Evolutionary conservation across 2,329 filamentous ascomycete genomes (phyloP), one percentile per base, ranked within the genome.

Genomic region (Colletotrichum euphorbiae): DNA sequence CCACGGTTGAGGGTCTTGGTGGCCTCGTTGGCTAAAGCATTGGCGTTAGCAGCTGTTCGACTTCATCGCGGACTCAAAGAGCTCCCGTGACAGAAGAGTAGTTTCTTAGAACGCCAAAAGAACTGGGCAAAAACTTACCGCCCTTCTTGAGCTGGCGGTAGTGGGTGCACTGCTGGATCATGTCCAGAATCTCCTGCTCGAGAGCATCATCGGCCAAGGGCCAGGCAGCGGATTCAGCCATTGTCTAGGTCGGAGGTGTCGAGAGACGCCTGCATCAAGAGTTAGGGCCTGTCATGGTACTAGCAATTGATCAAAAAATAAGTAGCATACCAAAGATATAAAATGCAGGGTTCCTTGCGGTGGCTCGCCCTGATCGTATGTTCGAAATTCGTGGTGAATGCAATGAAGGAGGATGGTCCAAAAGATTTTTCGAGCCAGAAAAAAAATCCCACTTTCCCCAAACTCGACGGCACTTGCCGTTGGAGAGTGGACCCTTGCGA

Each of bases 1-100:
- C 95, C 94, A 74, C 95, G 91, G 85, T 96, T 97, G 57, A 97
- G 87, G 1, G 93, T 92, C 86, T 97, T 97, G 77, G 93, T 97
- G 42, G 89, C 84, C 80, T 71, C 61, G 61, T 67, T 69, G 45
- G 52, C 54, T 59, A 57, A 40, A 46, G 6, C 48, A 48, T 12
- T 60, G 13, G 36, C 12, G 55, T 38, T 31, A 60, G 60, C 58
- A 17, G 48, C 19, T 33, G 31, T 31, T 6, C 80, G 93, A 91
- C 36, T 19, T 86, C 8, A 12, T 40, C 17, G n/a, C 13, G 33
- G 51, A 17, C 19, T 19, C 31, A 11, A 6, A 54, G 51, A 15
- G 51, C 36, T n/a, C 12, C 1, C 8, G 9, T 28, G 28, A 28
- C 28, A 28, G 28, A 7, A 28, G 28, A 28, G 28, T 7, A 28